phyloP scores from a whole-genome alignment of 2,329 filamentous ascomycete species.

The Elsinoe australis region DNA sequence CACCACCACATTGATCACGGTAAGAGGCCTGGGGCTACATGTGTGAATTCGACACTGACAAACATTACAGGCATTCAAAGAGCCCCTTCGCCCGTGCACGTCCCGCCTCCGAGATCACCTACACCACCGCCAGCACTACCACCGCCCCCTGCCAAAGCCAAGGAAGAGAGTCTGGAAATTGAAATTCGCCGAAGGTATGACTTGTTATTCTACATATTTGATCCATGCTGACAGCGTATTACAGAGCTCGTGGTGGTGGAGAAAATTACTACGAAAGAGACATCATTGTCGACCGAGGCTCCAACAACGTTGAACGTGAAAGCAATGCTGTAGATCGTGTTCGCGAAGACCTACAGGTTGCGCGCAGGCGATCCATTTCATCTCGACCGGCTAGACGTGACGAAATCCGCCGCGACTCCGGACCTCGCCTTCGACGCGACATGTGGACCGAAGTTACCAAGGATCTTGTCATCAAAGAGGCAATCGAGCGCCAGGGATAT shows the following conservation, averaged over 20 bases:
- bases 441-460: slow-evolving; percentile 98
- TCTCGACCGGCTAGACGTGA: slow-evolving; percentile 45
- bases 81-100: slow-evolving; percentile 38
- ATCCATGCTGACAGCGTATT: slow-evolving; percentile 2
- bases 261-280: slow-evolving; percentile 57
- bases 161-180: slow-evolving; percentile 49
- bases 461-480: slow-evolving; percentile 78
- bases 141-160: slow-evolving; percentile 22
- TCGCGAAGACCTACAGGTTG: slow-evolving; percentile 22
- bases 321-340: slow-evolving; percentile 16
- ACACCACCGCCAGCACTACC: slow-evolving; percentile 42
- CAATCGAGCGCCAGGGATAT: slow-evolving; percentile 76
- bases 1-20: slow-evolving; percentile 83
- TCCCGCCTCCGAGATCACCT: slow-evolving; percentile 36
- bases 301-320: too few relatives aligned
- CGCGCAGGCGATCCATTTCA: slow-evolving; percentile 35
- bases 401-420: slow-evolving; percentile 44
- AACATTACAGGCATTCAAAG: slow-evolving; percentile 36
- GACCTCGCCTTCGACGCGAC: slow-evolving; percentile 32
- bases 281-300: slow-evolving; percentile 52
- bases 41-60: background rate
- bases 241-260: slow-evolving; percentile 41
- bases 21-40: slow-evolving; percentile 37
- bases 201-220: background rate
- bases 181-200: slow-evolving; percentile 48